Conservation (phyloP, 495 filamentous ascomycete species). For the Hypoxylon rickii region DNA sequence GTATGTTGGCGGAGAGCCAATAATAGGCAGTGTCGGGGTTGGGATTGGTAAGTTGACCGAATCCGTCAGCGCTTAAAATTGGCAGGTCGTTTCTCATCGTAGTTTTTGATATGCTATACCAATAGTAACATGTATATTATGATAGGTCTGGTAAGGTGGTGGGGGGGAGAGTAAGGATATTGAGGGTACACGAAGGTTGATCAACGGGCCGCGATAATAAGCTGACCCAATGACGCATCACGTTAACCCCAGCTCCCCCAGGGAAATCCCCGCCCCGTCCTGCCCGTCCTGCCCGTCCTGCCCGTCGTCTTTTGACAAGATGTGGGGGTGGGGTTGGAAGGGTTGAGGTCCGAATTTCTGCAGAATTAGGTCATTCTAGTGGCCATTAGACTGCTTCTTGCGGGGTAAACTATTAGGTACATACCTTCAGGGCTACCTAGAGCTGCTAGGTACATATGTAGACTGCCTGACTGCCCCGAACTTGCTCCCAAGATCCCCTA, state of each 20-base stretch:
- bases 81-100: slow-evolving; percentile 21
- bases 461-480: too few species aligned
- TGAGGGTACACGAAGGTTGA: slow-evolving; percentile 17
- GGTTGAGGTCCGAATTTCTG: slow-evolving; percentile 6
- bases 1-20: slow-evolving; percentile 14
- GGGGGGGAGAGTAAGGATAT: slow-evolving; percentile 4
- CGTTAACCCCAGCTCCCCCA: slow-evolving; percentile 15
- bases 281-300: too few species aligned
- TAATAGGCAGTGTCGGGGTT: slow-evolving; percentile 3
- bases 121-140: too few species aligned
- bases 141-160: slow-evolving; percentile 5
- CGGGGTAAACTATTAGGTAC: too few species aligned
- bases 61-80: slow-evolving; percentile 10
- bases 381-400: slow-evolving; percentile 7
- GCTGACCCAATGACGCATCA: slow-evolving; percentile 15
- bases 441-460: too few species aligned
- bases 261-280: slow-evolving; percentile 8
- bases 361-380: slow-evolving; percentile 22
- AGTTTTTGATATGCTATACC: too few species aligned
- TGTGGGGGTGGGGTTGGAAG: slow-evolving; percentile 23
- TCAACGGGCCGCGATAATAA: neutral
- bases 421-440: too few species aligned
- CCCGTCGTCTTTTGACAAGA: too few species aligned
- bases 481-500: too few species aligned
- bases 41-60: slow-evolving; percentile 14